Evolutionary conservation across 352 stramenopile species (phyloP).

Genomic region (Phytopythium boreale): DNA sequence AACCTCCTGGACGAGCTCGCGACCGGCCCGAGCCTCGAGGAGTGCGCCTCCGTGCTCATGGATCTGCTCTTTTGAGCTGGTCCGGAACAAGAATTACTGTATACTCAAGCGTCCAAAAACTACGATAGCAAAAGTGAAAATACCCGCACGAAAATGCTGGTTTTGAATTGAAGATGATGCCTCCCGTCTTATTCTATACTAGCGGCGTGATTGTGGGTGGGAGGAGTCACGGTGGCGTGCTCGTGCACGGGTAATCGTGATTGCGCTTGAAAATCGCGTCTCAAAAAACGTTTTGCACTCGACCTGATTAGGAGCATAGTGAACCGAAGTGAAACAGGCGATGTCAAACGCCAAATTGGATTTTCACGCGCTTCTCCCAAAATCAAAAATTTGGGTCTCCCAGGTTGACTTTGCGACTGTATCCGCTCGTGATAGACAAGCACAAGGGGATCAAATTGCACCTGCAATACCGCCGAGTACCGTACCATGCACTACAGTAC

Average conservation of each 20-base stretch:
- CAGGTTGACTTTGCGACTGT: not conserved
- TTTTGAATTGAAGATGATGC: too few relatives aligned
- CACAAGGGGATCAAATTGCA: not conserved
- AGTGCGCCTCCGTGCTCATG: conserved; percentile 57
- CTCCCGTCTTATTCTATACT: not conserved
- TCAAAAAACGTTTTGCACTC: not conserved
- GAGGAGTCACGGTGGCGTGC: not conserved
- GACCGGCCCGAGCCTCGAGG: conserved; percentile 42
- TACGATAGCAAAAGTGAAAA: not conserved
- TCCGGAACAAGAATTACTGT: not conserved
- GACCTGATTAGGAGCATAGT: not conserved
- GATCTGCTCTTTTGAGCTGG: conserved; percentile 50
- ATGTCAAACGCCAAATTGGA: conserved; percentile 1
- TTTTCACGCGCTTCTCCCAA: not conserved
- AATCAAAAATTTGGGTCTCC: not conserved
- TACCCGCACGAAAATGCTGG: not conserved
- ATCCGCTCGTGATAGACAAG: not conserved
- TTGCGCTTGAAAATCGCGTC: not conserved
- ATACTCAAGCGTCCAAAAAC: not conserved
- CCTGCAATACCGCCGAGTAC: too few relatives aligned
- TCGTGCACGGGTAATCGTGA: not conserved
- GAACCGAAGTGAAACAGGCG: not conserved
- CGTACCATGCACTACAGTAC: too few relatives aligned
- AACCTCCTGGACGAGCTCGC: conserved; percentile 28
- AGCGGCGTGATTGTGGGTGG: not conserved